Base-by-base conservation (phyloP, 768 basidiomycete species). In the Boletus vermiculosoides region DNA sequence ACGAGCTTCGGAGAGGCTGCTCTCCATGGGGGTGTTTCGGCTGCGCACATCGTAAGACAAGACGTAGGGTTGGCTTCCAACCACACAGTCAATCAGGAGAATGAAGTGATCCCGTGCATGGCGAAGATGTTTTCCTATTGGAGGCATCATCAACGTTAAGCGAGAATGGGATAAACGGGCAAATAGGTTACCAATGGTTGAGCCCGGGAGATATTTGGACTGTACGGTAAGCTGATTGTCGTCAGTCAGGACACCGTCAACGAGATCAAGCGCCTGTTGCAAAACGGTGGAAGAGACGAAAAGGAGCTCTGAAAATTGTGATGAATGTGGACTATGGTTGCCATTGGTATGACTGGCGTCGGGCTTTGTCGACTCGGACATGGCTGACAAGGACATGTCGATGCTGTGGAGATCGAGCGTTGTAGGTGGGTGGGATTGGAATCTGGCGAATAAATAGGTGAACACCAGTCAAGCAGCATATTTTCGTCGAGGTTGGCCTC, bases 11-110 rank as follows among this genome's bases (percentile, higher is more conserved):
- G 72, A 66, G 39, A 83, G 80, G 56, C 78, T 86, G 51, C 74
- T 81, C 71, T 94, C 92, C 89, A 94, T 92, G 9, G 90, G 89
- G 3, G 88, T 91, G 68, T 92, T 88, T 42, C 92, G 83, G 58
- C 75, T 77, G 64, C 92, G 80, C 18, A 80, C 78, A 70, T 94
- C 92, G 68, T 94, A 94, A 16, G 85, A 88, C 50, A 94, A 67
- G 42, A 82, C 73, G 64, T 80, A 76, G 41, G 82, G 79, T 23
- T 74, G 68, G 28, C 77, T 66, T 13, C 78, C 75, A 22, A 75
- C 66, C 50, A 85, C 71, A 45, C 78, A 81, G 34, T 86, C 82
- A 42, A 84, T 65, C 6, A 92, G 78, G 28, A 92, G 79, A 51
- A 79, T 76, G 66, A 90, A 94, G 66, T 94, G 92, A 65, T 93